phyloP scores from a whole-genome alignment of 108 stramenopile genomes.

The Skeletonema marinoi region DNA sequence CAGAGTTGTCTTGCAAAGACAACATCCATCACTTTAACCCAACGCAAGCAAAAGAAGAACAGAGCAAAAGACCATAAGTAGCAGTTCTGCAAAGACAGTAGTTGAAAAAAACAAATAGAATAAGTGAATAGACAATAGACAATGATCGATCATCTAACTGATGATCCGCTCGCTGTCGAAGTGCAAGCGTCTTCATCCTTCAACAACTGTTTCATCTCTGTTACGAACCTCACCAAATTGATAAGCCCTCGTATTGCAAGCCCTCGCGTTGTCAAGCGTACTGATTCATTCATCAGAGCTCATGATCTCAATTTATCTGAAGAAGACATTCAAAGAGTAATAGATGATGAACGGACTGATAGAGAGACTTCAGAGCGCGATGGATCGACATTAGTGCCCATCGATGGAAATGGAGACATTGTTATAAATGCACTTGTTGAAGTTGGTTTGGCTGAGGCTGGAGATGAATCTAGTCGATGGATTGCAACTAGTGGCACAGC shows the following conservation, averaged over 20 bases:
- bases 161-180: conserved; percentile 1
- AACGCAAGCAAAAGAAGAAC: too few relatives aligned
- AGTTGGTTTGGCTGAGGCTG: conserved; percentile 43
- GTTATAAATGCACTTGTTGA: conserved; percentile 49
- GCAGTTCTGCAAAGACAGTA: neutral
- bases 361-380: neutral
- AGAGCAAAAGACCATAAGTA: too few relatives aligned
- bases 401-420: conserved; percentile 4
- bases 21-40: too few relatives aligned
- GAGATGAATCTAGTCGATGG: conserved; percentile 64
- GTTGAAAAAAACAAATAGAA: neutral
- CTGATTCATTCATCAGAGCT: conserved; percentile 21
- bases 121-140: neutral
- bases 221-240: neutral
- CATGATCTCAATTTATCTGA: conserved; percentile 18
- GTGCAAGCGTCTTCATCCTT: conserved; percentile 9
- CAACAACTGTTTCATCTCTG: conserved; percentile 1
- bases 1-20: too few relatives aligned
- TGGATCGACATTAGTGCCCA: conserved; percentile 3
- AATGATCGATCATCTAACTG: neutral
- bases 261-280: neutral
- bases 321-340: neutral
- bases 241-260: neutral
- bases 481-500: conserved; percentile 51
- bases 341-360: conserved; percentile 5